Evolutionary conservation across 106 monocot species (phyloP).

Genomic region (Allium cepa): DNA sequence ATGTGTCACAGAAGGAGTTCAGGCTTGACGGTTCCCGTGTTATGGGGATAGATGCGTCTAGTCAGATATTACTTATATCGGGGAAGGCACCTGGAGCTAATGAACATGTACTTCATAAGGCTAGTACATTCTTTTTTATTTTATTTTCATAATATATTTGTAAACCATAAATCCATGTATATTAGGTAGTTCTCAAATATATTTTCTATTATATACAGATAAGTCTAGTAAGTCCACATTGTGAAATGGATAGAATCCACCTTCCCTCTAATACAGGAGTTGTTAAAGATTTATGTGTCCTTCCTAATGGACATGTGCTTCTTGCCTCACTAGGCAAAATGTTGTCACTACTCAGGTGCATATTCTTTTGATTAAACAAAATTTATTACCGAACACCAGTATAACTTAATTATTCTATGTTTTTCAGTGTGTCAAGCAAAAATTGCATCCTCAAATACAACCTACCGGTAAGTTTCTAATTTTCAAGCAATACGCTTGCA

Average conservation of each 20-base stretch:
- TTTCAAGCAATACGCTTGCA: not conserved
- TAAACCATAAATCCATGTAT: too few relatives aligned
- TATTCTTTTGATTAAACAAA: not conserved
- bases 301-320: constrained; percentile 52
- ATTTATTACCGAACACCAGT: too few relatives aligned
- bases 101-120: constrained; percentile 70
- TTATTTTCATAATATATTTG: too few relatives aligned
- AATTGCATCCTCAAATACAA: constrained; percentile 74
- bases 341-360: constrained; percentile 76
- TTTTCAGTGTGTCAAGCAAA: constrained; percentile 70
- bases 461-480: constrained; percentile 58
- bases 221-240: constrained; percentile 34
- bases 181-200: not conserved
- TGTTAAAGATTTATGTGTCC: constrained; percentile 63
- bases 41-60: constrained; percentile 63
- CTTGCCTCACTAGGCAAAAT: constrained; percentile 82
- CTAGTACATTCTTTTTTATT: constrained; percentile 4
- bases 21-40: constrained; percentile 64
- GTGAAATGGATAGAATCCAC: constrained; percentile 40
- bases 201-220: constrained; percentile 29
- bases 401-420: not conserved
- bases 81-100: constrained; percentile 37
- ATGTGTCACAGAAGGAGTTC: constrained; percentile 43
- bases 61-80: constrained; percentile 48
- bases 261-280: constrained; percentile 63